Evolutionary conservation across 805 yeast species (phyloP), one percentile per base, ranked within the genome.

Genomic region (Candida hispaniensis): DNA sequence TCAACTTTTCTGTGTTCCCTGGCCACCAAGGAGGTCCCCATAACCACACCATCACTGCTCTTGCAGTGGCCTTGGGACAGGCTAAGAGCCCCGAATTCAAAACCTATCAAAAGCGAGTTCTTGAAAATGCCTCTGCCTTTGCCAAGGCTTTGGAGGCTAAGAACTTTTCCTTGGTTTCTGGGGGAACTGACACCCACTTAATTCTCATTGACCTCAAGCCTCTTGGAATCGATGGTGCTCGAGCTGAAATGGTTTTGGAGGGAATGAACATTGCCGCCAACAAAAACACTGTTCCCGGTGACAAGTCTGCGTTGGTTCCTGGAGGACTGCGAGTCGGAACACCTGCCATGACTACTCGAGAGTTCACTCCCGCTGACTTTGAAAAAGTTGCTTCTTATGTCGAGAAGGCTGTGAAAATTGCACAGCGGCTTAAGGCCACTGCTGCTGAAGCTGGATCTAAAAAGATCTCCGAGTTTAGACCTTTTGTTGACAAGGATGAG

Each of bases 21-120:
- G 97, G 93, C 46, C 97, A 88, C 61, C 98, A 88, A 68, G 98
- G 98, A 67, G 98, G 98, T 55, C 98, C 98, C 48, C 97, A 88
- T 63, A 88, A 88, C 67, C 96, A 88, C 63, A 88, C 97, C 50
- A 88, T 88, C 54, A 75, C 94, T 45, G 97, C 97, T 13, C 68
- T 88, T 49, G 93, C 97, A 18, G 88, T 85, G 40, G 97, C 97
- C 22, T 71, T 88, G 52, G 82, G 82, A 56, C 97, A 88, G 67
- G 86, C 94, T 39, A 66, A 72, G 34, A 68, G 88, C 29, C 93
- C 94, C 22, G 95, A 82, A 59, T 88, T 76, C 66, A 78, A 71
- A 58, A 68, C 73, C 50, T 88, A 88, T 66, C 97, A 88, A 64
- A 61, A 71, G 54, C 71, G 73, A 47, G 94, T 88, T 17, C 71